A percentile compares a stretch with the other conserved stretches of the same genome.
phyloP scores from a whole-genome alignment of 257 asterid genomes.

The Parsonsia alboflavescens region DNA sequence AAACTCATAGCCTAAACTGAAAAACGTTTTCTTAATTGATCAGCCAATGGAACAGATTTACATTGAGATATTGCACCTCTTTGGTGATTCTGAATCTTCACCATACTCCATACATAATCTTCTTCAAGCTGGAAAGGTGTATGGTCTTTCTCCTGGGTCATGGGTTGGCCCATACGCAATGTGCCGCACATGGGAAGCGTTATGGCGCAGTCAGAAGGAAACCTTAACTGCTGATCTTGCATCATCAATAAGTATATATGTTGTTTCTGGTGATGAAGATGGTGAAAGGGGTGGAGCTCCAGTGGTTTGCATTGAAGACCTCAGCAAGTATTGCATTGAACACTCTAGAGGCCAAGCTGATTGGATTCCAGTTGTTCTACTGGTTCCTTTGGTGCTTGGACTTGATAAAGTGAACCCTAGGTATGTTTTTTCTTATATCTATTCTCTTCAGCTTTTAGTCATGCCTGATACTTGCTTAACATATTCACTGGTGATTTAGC shows the following conservation, averaged over 20 bases:
- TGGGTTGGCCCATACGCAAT: constrained; percentile 99
- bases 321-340: constrained; percentile 47
- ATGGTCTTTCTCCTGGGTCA: constrained; percentile 92
- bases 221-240: constrained; percentile 34
- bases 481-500: not conserved
- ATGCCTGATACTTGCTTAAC: not conserved
- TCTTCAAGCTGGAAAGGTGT: constrained; percentile 80
- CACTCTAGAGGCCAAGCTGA: constrained; percentile 40
- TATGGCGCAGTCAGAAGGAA: constrained; percentile 49
- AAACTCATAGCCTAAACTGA: not conserved
- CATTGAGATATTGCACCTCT: constrained; percentile 65
- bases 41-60: constrained; percentile 71
- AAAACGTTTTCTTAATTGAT: constrained; percentile 21
- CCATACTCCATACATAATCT: constrained; percentile 93
- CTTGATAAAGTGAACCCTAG: constrained; percentile 91
- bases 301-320: constrained; percentile 69
- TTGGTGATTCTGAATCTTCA: constrained; percentile 80
- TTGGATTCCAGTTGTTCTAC: constrained; percentile 69
- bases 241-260: constrained; percentile 53
- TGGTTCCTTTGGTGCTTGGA: constrained; percentile 97
- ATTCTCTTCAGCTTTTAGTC: not conserved
- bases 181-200: constrained; percentile 95
- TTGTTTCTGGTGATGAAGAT: constrained; percentile 97
- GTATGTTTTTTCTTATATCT: constrained; percentile 29
- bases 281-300: constrained; percentile 99